Base-by-base conservation (phyloP, 257 asterid genomes). In the Solanum verrucosum region DNA sequence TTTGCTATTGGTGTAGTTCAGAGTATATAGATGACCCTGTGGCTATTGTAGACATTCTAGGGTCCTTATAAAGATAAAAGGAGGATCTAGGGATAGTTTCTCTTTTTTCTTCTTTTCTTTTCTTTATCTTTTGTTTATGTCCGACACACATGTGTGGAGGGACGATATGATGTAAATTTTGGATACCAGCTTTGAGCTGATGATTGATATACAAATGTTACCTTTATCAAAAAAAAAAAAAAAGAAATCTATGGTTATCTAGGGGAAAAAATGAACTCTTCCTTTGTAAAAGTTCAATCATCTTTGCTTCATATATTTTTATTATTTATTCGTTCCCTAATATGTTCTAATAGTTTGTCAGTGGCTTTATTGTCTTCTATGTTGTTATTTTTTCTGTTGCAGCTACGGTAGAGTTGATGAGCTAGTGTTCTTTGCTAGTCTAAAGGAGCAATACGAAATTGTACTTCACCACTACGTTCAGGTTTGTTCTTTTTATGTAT, bases 331-430 rank as follows among this genome's bases (percentile, higher is more conserved):
- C 65, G 15, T 79, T 79, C 15, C 38, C 67, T 79, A 37, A 42
- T 42, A 42, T 42, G 40, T 79, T 44, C 5, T 79, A 27, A 27
- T 44, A 25, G 67, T 42, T 42, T 15, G 20, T 25, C 65, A 1
- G 27, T 7, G 65, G 31, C 65, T 16, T 44, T 44, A 35, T 27
- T 79, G 65, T 42, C 25, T 15, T 44, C 25, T 44, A 44, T 79
- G 38, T 25, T 78, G 25, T 79, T 78, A 14, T 4, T 40, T 71
- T 31, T 86, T 21, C 68, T 60, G 73, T 89, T 91, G 93, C 95
- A 97, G 99, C 96, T 94, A 96, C 83, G 98, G 98, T 85, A 93
- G 98, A 92, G 98, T 94, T 88, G 99, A 97, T 93, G 99, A 97
- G 79, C 89, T 97, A 93, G 99, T 97, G 63, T 97, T 95, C 94